phyloP scores from a whole-genome alignment of 129 eudicot genomes.

The Chrysanthemum seticuspe region DNA sequence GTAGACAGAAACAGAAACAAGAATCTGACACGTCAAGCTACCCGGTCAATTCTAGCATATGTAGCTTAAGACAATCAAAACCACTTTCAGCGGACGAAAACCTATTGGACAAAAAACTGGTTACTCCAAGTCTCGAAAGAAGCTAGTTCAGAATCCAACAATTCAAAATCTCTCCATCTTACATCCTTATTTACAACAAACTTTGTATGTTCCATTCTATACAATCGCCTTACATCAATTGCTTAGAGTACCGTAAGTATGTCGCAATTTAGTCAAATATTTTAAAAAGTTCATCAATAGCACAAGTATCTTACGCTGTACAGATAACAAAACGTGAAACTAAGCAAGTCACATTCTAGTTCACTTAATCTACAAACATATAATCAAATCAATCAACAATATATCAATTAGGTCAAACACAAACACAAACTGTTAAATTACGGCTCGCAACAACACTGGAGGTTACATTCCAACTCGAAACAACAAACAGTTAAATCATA shows the following conservation, averaged over 20 bases:
- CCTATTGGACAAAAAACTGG: not conserved
- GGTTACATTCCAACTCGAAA: not conserved
- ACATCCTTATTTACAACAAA: no score
- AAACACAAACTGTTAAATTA: not conserved
- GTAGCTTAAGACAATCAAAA: not conserved
- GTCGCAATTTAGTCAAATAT: no score
- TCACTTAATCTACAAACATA: no score
- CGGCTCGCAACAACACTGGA: not conserved
- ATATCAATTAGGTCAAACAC: constrained; percentile 16
- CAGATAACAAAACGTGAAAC: no score
- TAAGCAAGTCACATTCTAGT: no score
- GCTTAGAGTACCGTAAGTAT: no score
- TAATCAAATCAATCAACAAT: no score
- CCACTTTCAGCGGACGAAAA: not conserved
- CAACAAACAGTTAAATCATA: not conserved
- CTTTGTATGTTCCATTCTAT: no score
- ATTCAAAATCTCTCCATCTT: no score
- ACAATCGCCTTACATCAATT: no score
- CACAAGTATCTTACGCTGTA: no score
- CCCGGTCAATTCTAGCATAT: constrained; percentile 4
- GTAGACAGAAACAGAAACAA: not conserved
- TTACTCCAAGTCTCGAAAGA: not conserved
- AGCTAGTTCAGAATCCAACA: not conserved
- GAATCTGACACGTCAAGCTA: constrained; percentile 3
- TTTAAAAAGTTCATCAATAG: no score